Conservation (phyloP, 768 basidiomycete species). For the Boletus pseudopeckii region DNA sequence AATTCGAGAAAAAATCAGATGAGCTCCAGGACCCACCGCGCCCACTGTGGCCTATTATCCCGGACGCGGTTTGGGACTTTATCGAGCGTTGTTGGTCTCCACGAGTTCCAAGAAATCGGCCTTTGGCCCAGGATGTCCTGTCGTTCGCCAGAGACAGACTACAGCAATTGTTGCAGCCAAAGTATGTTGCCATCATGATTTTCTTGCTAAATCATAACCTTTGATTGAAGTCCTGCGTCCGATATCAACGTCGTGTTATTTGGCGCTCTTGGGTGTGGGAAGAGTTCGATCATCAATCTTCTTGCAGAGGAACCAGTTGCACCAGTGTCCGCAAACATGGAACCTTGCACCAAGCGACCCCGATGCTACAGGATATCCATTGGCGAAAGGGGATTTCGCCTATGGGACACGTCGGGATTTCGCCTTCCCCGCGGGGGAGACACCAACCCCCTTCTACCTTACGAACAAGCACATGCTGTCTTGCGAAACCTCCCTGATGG, state of each 20-base stretch:
- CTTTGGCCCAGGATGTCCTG: background rate
- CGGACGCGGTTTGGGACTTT: background rate
- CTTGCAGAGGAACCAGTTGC: slow-evolving; percentile 20
- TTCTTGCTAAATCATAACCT: background rate
- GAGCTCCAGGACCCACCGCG: background rate
- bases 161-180: background rate
- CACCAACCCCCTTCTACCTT: slow-evolving; percentile 3
- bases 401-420: slow-evolving; percentile 30
- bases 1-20: background rate
- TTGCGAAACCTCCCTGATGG: slow-evolving; percentile 27
- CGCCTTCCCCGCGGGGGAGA: slow-evolving; percentile 2
- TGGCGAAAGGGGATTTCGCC: slow-evolving; percentile 3
- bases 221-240: background rate
- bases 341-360: slow-evolving; percentile 31
- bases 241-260: slow-evolving; percentile 14
- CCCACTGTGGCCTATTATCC: slow-evolving; percentile 2
- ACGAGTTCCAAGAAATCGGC: background rate
- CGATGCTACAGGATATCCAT: background rate
- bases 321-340: slow-evolving; percentile 17
- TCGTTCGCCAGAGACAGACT: background rate
- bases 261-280: slow-evolving; percentile 15
- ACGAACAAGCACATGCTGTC: slow-evolving; percentile 22
- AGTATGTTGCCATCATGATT: background rate
- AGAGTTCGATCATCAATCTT: slow-evolving; percentile 21
- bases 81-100: slow-evolving; percentile 8